Evolutionary conservation across 2,329 filamentous ascomycete genomes (phyloP).

Genomic region (Aspergillus tubingensis): DNA sequence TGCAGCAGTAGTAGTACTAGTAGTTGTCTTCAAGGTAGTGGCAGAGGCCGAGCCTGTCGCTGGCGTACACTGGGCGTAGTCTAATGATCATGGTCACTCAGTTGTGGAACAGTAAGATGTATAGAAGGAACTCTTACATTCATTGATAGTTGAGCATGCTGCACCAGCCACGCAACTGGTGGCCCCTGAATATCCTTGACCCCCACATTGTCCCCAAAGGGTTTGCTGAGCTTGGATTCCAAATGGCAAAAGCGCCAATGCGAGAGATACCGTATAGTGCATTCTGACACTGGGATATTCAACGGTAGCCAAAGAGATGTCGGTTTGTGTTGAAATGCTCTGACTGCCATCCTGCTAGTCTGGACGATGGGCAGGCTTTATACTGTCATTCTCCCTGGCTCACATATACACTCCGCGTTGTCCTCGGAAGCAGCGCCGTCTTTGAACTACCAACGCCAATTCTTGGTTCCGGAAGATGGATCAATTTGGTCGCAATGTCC

Average conservation of each 20-base stretch:
- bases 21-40: slow-evolving; percentile 3
- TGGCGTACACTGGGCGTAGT: slow-evolving; percentile 2
- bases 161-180: neutral
- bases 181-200: neutral
- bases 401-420: neutral
- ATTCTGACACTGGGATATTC: neutral
- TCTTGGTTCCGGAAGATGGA: neutral
- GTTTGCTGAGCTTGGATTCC: neutral
- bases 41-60: neutral
- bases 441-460: neutral
- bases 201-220: neutral
- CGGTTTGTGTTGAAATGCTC: too few relatives aligned
- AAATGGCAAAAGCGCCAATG: neutral
- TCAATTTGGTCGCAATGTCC: neutral
- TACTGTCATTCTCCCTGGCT: neutral
- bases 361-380: neutral
- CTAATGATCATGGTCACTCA: neutral
- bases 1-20: neutral
- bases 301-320: neutral
- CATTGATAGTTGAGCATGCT: neutral
- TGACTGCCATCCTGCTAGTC: neutral
- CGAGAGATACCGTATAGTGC: neutral
- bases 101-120: too few relatives aligned
- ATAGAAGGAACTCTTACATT: neutral
- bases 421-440: neutral